Evolutionary conservation across 2,329 filamentous ascomycete genomes (phyloP).

Genomic region (Orbilia brochopaga): DNA sequence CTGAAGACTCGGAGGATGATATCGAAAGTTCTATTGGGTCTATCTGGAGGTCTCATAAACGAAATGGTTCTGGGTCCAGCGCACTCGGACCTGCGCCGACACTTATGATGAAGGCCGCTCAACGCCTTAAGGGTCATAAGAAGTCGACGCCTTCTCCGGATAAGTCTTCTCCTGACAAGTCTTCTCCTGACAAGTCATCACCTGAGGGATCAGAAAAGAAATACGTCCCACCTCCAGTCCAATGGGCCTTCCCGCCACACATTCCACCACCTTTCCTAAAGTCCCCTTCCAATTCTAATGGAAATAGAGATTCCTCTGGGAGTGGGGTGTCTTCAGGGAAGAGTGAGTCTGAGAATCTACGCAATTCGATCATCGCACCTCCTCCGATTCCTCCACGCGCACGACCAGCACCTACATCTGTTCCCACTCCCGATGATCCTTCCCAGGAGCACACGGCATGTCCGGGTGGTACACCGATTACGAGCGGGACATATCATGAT

Average conservation of each 20-base stretch:
- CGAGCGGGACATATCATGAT: slow-evolving; percentile 41
- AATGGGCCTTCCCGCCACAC: background rate
- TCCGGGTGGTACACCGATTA: slow-evolving; percentile 1
- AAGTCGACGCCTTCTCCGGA: slow-evolving; percentile 36
- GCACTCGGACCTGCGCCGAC: slow-evolving; percentile 40
- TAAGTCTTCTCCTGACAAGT: too few species aligned
- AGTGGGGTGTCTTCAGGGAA: slow-evolving; percentile 20
- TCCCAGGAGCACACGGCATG: background rate
- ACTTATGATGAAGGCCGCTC: slow-evolving; percentile 43
- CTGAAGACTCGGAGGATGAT: slow-evolving; percentile 42
- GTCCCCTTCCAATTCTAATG: slow-evolving; percentile 9
- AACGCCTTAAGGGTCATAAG: slow-evolving; percentile 25
- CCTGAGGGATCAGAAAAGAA: background rate
- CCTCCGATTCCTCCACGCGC: slow-evolving; percentile 15
- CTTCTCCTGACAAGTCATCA: too few species aligned
- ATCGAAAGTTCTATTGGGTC: background rate
- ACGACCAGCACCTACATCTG: background rate
- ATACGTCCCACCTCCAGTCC: background rate
- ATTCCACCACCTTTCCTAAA: background rate
- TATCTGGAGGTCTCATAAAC: slow-evolving; percentile 22
- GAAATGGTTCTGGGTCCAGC: slow-evolving; percentile 37
- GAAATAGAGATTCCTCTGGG: slow-evolving; percentile 38
- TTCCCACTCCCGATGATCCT: background rate
- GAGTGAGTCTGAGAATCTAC: slow-evolving; percentile 18
- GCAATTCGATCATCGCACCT: slow-evolving; percentile 14